Conservation (phyloP, 2,329 filamentous ascomycete genomes). For the Plenodomus lindquistii region DNA sequence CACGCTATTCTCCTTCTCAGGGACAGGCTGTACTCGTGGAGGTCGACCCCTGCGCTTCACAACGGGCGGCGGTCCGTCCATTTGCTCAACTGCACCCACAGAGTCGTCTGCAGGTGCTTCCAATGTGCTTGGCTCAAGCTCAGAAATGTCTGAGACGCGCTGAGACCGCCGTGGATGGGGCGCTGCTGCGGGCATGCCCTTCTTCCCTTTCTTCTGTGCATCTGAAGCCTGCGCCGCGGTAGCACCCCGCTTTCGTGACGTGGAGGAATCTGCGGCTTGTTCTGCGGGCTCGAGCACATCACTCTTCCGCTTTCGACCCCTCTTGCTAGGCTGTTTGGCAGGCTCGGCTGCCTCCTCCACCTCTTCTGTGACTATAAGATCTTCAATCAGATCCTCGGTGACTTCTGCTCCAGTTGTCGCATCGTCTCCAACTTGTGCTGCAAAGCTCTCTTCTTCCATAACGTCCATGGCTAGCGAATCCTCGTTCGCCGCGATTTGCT, state of each 20-base stretch:
- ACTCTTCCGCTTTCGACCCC: slow-evolving; percentile 37
- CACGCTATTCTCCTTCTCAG: slow-evolving; percentile 12
- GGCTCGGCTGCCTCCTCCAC: slow-evolving; percentile 32
- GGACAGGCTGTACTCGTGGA: slow-evolving; percentile 21
- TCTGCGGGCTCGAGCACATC: slow-evolving; percentile 23
- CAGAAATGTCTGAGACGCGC: slow-evolving; percentile 34
- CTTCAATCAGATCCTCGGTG: slow-evolving; percentile 20
- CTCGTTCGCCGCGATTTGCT: slow-evolving; percentile 33
- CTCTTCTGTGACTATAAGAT: slow-evolving; percentile 16
- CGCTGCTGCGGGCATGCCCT: slow-evolving; percentile 16
- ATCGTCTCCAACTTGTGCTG: slow-evolving; percentile 35
- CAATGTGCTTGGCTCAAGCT: slow-evolving; percentile 28
- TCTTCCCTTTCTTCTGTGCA: slow-evolving; percentile 26
- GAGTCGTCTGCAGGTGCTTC: slow-evolving; percentile 24
- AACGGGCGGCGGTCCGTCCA: slow-evolving; percentile 19
- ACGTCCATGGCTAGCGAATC: slow-evolving; percentile 24
- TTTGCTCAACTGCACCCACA: slow-evolving; percentile 28
- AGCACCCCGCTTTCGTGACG: slow-evolving; percentile 24
- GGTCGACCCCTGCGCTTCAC: slow-evolving; percentile 33
- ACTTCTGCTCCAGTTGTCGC: slow-evolving; percentile 21
- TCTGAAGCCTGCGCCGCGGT: slow-evolving; percentile 10
- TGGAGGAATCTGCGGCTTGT: slow-evolving; percentile 7
- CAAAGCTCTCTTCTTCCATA: slow-evolving; percentile 33
- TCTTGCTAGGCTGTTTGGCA: slow-evolving; percentile 27
- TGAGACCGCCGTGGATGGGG: slow-evolving; percentile 29